Conservation (phyloP, 1,284 basidiomycete species). For the Meira nashicola region DNA sequence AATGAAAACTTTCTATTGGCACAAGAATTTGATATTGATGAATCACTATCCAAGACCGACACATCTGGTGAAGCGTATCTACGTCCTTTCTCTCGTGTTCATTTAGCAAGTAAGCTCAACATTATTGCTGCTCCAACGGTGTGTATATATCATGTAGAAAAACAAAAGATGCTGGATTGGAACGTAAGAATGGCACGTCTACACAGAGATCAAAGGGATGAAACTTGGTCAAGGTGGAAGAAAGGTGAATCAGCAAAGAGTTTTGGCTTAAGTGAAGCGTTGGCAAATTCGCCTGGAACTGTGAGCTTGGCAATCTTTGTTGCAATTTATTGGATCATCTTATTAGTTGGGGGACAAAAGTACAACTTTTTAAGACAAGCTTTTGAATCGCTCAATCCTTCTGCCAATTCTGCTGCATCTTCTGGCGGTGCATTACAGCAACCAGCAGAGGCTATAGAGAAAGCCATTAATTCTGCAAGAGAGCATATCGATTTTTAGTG, state of each 20-base stretch:
- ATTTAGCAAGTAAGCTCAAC: constrained; percentile 52
- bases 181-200: constrained; percentile 39
- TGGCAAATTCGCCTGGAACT: constrained; percentile 25
- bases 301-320: constrained; percentile 20
- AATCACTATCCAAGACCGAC: constrained; percentile 40
- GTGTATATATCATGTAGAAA: constrained; percentile 49
- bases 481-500: too few relatives aligned
- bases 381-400: too few relatives aligned
- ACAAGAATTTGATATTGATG: constrained; percentile 53
- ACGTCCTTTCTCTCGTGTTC: constrained; percentile 53
- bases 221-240: constrained; percentile 48
- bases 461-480: too few relatives aligned
- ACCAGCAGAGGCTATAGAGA: too few relatives aligned
- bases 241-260: constrained; percentile 35
- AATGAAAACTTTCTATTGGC: constrained; percentile 53
- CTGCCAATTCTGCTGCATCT: too few relatives aligned
- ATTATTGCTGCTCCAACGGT: constrained; percentile 52
- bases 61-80: constrained; percentile 48
- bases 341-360: constrained; percentile 25
- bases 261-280: constrained; percentile 29
- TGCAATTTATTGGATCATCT: constrained; percentile 25
- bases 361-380: constrained; percentile 17
- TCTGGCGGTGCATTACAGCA: too few relatives aligned
- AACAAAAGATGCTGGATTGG: constrained; percentile 45
- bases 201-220: constrained; percentile 19